Percentiles rank a stretch among this genome's conserved stretches.
phyloP scores from a whole-genome alignment of 495 filamentous ascomycete species.

The Xylaria longipes region DNA sequence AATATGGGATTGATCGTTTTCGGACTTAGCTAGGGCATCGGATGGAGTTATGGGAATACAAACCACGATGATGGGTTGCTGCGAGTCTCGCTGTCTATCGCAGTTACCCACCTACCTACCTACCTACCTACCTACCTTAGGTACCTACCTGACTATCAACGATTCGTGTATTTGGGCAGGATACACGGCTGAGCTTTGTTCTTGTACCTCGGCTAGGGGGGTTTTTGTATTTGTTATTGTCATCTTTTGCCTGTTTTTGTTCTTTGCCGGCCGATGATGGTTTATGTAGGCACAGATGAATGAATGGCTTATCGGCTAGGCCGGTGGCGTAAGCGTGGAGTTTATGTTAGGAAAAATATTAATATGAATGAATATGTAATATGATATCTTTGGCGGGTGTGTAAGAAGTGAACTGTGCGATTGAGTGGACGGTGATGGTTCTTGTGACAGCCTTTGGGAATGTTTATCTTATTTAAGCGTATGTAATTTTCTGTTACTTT shows the following conservation, averaged over 20 bases:
- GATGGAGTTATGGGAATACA: slow-evolving; percentile 11
- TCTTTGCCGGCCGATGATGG: neutral
- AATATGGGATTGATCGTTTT: neutral
- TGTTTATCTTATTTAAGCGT: neutral
- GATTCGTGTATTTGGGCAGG: neutral
- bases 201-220: neutral
- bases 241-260: neutral
- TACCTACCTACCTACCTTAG: too few species aligned
- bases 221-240: neutral
- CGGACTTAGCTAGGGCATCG: neutral
- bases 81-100: neutral
- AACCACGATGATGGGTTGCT: neutral
- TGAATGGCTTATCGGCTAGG: neutral
- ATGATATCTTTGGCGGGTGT: neutral
- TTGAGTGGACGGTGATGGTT: neutral
- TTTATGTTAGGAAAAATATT: slow-evolving; percentile 1
- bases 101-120: neutral
- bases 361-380: neutral
- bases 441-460: neutral
- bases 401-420: neutral
- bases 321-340: neutral
- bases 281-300: neutral
- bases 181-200: neutral
- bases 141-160: neutral
- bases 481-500: neutral